A percentile compares a stretch with the other conserved stretches of the same genome.
Evolutionary conservation across 805 yeast genomes (phyloP).

Genomic region (Candida railenensis): DNA sequence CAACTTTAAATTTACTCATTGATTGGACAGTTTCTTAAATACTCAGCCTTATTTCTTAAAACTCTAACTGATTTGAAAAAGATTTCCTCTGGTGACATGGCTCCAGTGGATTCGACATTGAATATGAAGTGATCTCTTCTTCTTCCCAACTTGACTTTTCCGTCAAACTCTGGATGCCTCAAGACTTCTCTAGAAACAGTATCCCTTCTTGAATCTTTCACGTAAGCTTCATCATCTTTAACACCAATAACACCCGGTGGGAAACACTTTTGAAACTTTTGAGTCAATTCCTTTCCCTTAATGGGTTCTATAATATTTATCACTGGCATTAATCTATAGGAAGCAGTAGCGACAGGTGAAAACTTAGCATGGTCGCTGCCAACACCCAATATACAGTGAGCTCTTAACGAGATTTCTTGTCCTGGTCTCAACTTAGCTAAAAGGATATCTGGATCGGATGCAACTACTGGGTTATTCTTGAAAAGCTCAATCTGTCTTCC

Average conservation of each 20-base stretch:
- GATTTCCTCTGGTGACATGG: slow-evolving; percentile 95
- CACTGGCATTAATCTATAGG: slow-evolving; percentile 88
- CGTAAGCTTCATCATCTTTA: slow-evolving; percentile 66
- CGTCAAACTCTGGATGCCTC: slow-evolving; percentile 88
- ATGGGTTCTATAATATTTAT: slow-evolving; percentile 77
- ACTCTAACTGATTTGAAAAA: slow-evolving; percentile 88
- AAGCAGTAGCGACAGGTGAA: slow-evolving; percentile 96
- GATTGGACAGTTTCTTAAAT: slow-evolving; percentile 75
- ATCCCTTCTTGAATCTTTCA: slow-evolving; percentile 88
- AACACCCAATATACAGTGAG: slow-evolving; percentile 86
- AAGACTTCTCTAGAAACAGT: slow-evolving; percentile 96
- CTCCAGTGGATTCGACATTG: slow-evolving; percentile 93
- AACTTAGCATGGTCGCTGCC: slow-evolving; percentile 97
- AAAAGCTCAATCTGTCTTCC: slow-evolving; percentile 79
- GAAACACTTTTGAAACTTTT: slow-evolving; percentile 83
- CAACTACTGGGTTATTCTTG: slow-evolving; percentile 63
- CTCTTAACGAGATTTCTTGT: slow-evolving; percentile 88
- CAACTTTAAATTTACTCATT: slow-evolving; percentile 42
- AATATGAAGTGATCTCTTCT: slow-evolving; percentile 89
- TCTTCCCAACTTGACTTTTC: slow-evolving; percentile 88
- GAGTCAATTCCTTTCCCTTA: slow-evolving; percentile 65
- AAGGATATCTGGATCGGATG: slow-evolving; percentile 85
- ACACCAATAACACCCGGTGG: slow-evolving; percentile 90
- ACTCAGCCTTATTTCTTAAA: slow-evolving; percentile 80
- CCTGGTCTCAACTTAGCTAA: slow-evolving; percentile 95